phyloP scores from a whole-genome alignment of 2,329 filamentous ascomycete genomes.

The Hypoxylon sp. region DNA sequence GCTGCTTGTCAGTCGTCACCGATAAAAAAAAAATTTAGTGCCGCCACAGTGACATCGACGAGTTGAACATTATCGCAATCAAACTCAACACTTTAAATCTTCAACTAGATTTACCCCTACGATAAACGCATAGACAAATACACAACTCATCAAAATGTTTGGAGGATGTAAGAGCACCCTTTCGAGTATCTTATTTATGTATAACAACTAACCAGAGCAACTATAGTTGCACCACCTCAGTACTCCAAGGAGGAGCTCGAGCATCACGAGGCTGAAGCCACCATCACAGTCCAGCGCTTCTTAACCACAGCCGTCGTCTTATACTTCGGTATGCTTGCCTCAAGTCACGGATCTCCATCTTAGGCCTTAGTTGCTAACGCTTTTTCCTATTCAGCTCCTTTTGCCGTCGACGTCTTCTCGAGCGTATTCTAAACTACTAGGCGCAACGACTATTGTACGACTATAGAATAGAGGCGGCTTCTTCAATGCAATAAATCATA shows the following conservation, averaged over 20 bases:
- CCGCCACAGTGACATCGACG: conserved; percentile 6
- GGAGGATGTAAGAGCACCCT: conserved; percentile 46
- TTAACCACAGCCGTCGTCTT: conserved; percentile 76
- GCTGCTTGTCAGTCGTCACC: conserved; percentile 37
- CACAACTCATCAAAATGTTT: conserved; percentile 44
- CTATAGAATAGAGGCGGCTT: conserved; percentile 9
- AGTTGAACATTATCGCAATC: background rate
- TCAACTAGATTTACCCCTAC: background rate
- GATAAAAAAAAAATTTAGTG: conserved; percentile 29
- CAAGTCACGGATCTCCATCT: background rate
- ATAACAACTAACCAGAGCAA: conserved; percentile 7
- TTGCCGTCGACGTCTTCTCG: conserved; percentile 68
- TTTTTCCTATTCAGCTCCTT: conserved; percentile 63
- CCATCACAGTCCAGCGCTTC: conserved; percentile 76
- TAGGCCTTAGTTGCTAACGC: conserved; percentile 11
- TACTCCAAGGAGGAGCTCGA: conserved; percentile 79
- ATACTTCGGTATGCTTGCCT: conserved; percentile 78
- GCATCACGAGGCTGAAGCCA: conserved; percentile 77
- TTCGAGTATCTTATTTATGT: background rate
- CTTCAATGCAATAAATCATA: background rate
- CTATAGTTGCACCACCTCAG: conserved; percentile 68
- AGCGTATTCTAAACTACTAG: conserved; percentile 53
- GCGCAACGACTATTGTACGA: conserved; percentile 18
- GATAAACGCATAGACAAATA: conserved; percentile 11
- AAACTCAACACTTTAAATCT: background rate